Conservation (phyloP, 805 yeast species). For the Spathaspora gorwiae region DNA sequence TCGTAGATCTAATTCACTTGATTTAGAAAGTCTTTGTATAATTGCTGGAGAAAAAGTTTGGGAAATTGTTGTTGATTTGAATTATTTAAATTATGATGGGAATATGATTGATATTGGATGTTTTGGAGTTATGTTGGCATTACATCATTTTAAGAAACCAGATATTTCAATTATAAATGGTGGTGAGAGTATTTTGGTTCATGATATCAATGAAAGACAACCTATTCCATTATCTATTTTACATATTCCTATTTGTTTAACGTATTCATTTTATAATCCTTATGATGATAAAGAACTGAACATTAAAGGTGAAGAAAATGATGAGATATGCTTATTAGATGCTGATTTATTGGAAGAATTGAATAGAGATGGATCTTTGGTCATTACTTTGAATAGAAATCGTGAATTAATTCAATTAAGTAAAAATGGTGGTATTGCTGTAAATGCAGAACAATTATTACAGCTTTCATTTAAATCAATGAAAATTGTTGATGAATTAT, state of each 20-base stretch:
- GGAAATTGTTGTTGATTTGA: slow-evolving; percentile 86
- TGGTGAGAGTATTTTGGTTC: slow-evolving; percentile 58
- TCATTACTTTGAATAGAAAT: slow-evolving; percentile 84
- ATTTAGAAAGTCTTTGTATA: slow-evolving; percentile 85
- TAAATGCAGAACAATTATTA: slow-evolving; percentile 66
- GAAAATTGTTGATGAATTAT: slow-evolving; percentile 54
- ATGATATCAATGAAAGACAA: slow-evolving; percentile 70
- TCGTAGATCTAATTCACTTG: slow-evolving; percentile 84
- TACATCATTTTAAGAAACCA: slow-evolving; percentile 78
- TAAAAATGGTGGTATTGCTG: slow-evolving; percentile 85
- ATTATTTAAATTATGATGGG: slow-evolving; percentile 86
- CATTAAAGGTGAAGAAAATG: slow-evolving; percentile 59
- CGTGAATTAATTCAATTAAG: slow-evolving; percentile 86
- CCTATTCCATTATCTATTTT: slow-evolving; percentile 82
- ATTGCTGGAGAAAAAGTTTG: slow-evolving; percentile 89
- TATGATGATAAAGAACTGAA: slow-evolving; percentile 53
- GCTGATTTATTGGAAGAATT: slow-evolving; percentile 74
- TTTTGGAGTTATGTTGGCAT: slow-evolving; percentile 82
- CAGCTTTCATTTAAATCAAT: slow-evolving; percentile 67
- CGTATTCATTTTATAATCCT: slow-evolving; percentile 82
- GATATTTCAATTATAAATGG: slow-evolving; percentile 50
- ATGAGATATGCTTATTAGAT: slow-evolving; percentile 66
- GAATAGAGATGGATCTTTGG: slow-evolving; percentile 71
- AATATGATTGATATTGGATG: slow-evolving; percentile 88
- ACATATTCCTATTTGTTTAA: slow-evolving; percentile 86